Evolutionary conservation across 768 basidiomycete species (phyloP).

Genomic region (Tulasnella sp.): DNA sequence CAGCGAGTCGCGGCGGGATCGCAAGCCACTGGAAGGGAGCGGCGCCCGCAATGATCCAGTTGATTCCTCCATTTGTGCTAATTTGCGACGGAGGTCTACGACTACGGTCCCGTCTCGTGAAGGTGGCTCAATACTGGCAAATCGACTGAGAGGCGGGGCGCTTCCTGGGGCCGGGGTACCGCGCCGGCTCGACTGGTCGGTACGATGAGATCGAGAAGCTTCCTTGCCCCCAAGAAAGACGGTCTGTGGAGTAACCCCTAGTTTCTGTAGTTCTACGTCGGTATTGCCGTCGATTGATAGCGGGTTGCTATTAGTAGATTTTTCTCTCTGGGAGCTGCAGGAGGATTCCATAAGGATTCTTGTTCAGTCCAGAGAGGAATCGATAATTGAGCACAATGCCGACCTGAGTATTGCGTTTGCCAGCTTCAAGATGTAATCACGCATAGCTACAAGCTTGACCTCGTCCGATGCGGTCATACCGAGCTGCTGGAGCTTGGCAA

Average conservation of each 20-base stretch:
- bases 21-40: constrained; percentile 36
- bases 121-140: constrained; percentile 15
- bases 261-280: constrained; percentile 70
- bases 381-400: constrained; percentile 15
- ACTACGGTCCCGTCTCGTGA: constrained; percentile 34
- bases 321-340: constrained; percentile 8
- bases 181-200: not conserved
- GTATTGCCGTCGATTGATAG: constrained; percentile 49
- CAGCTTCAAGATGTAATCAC: constrained; percentile 78
- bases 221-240: constrained; percentile 54
- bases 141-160: constrained; percentile 10
- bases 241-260: constrained; percentile 83
- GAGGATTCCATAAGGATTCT: not conserved
- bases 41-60: constrained; percentile 43
- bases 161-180: not conserved
- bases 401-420: constrained; percentile 72
- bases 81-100: constrained; percentile 65
- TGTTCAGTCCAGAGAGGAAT: not conserved
- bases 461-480: constrained; percentile 81
- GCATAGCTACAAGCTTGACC: constrained; percentile 74
- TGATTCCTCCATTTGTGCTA: constrained; percentile 68
- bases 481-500: constrained; percentile 70
- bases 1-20: constrained; percentile 30
- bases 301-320: not conserved
- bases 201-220: constrained; percentile 21